Evolutionary conservation across 441 rosid species (phyloP), one percentile per base, ranked within the genome.

Genomic region (Arabidopsis lyrata): DNA sequence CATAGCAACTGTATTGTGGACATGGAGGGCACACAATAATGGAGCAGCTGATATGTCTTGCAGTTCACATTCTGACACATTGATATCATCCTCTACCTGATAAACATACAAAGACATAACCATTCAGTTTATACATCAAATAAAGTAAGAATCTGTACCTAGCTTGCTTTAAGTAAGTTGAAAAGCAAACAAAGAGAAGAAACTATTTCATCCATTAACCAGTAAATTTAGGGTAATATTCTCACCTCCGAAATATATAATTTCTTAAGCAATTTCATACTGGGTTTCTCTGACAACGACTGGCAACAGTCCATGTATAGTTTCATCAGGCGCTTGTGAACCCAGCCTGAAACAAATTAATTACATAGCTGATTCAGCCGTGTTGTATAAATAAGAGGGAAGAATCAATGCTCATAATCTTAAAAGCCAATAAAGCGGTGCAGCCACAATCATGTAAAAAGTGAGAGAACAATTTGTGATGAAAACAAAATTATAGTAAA

Each of bases 31-130:
- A 82, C 81, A 76, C 80, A 93, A 66, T 73, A 93, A 81, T 8
- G 99, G 98, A 77, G 90, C 80, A 63, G 92, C 73, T 72, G 98
- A 96, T 76, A 96, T 70, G 77, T 96, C 98, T 86, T 93, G 99
- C 82, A 96, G 80, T 61, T 89, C 95, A 77, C 97, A 96, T 42
- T 90, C 97, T 24, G 97, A 87, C 47, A 82, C 88, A 57, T 77
- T 72, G 20, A 96, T 85, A 85, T 91, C 99, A 80, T 93, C 98
- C 83, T 96, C 99, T 44, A 90, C 90, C 98, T 96, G 85, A 72
- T 62, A 68, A 69, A 44, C 66, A 67, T 42, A 47, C 27, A 68
- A 54, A 27, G 13, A 38, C 11, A 65, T 29, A 47, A 60, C 13
- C 38, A 72, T 15, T 54, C 45, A 14, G 57, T 52, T 60, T 66